Evolutionary conservation across 1,284 basidiomycete species (phyloP).

Genomic region (Cutaneotrichosporon daszewskae): DNA sequence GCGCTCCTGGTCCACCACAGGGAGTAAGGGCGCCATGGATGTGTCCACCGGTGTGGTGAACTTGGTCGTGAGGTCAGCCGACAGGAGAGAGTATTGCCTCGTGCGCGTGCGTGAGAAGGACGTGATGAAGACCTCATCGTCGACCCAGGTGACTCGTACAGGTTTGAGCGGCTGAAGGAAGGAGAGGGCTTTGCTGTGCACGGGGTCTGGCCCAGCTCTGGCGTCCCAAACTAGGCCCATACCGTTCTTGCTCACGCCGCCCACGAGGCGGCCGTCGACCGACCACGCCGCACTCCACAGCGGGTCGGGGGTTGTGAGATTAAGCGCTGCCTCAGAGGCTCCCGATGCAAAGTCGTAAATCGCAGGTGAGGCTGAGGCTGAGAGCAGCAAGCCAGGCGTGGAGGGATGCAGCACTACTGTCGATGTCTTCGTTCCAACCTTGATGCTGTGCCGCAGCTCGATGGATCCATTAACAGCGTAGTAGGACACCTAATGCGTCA

Average conservation of each 20-base stretch:
- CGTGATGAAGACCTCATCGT: slow-evolving; percentile 44
- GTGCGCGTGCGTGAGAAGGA: slow-evolving; percentile 41
- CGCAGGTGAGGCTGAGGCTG: slow-evolving; percentile 18
- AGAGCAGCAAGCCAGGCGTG: slow-evolving; percentile 37
- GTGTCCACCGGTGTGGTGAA: slow-evolving; percentile 45
- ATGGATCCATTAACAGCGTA: slow-evolving; percentile 5
- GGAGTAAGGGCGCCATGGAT: slow-evolving; percentile 41
- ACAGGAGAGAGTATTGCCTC: slow-evolving; percentile 34
- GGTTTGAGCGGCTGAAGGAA: slow-evolving; percentile 42
- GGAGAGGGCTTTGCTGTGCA: slow-evolving; percentile 18
- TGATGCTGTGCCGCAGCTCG: slow-evolving; percentile 1
- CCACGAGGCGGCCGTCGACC: slow-evolving; percentile 39
- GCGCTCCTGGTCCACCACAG: slow-evolving; percentile 45
- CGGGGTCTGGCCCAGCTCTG: slow-evolving; percentile 21
- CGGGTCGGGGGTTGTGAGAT: slow-evolving; percentile 18
- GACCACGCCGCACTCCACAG: slow-evolving; percentile 45
- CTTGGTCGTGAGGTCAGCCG: slow-evolving; percentile 22
- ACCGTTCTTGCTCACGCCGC: slow-evolving; percentile 41
- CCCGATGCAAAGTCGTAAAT: slow-evolving; percentile 41
- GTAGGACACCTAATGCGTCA: slow-evolving; percentile 9
- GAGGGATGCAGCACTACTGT: slow-evolving; percentile 45
- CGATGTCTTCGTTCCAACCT: slow-evolving; percentile 14
- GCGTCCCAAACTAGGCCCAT: slow-evolving; percentile 42
- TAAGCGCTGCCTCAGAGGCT: slow-evolving; percentile 12
- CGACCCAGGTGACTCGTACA: slow-evolving; percentile 31